A percentile compares a stretch with the other conserved stretches of the same genome.
These are phyloP conservation scores for Trichoderma virens DNA, from an alignment of 495 filamentous ascomycete genomes.

Conservation along the genomic window DNA sequence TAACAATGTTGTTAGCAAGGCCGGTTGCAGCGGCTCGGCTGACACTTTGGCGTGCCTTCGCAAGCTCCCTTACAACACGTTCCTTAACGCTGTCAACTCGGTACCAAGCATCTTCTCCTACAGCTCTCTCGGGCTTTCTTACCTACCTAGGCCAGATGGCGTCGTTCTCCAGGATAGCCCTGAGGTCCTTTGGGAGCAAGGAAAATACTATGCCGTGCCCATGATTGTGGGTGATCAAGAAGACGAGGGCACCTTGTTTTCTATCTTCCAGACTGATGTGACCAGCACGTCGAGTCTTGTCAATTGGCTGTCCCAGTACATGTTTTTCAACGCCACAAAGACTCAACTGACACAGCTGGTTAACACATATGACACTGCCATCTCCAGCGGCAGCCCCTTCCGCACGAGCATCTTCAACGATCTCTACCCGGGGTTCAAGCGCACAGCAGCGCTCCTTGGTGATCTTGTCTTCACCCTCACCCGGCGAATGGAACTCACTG, in stretches of 20 bases:
- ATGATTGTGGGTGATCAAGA: slow-evolving; percentile 54
- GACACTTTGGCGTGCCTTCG: slow-evolving; percentile 61
- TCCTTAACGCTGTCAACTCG: slow-evolving; percentile 58
- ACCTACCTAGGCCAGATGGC: slow-evolving; percentile 60
- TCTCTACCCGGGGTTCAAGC: slow-evolving; percentile 68
- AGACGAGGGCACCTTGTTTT: slow-evolving; percentile 54
- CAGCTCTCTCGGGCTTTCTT: slow-evolving; percentile 54
- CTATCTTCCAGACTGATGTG: slow-evolving; percentile 56
- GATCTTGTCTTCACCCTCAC: slow-evolving; percentile 60
- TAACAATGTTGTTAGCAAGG: slow-evolving; percentile 49
- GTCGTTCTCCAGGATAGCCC: slow-evolving; percentile 47
- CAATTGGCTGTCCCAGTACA: slow-evolving; percentile 48
- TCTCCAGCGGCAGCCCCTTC: slow-evolving; percentile 55
- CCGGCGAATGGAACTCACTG: slow-evolving; percentile 48
- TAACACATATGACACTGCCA: slow-evolving; percentile 43
- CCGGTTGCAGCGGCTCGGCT: slow-evolving; percentile 48
- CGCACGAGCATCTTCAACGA: slow-evolving; percentile 54
- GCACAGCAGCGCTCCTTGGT: slow-evolving; percentile 65
- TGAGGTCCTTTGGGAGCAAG: slow-evolving; percentile 38
- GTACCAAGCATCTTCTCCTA: slow-evolving; percentile 58
- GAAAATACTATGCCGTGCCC: slow-evolving; percentile 50
- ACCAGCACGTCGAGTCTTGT: slow-evolving; percentile 48
- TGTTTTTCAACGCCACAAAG: slow-evolving; percentile 45
- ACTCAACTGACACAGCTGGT: slow-evolving; percentile 45
- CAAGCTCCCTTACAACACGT: slow-evolving; percentile 46